These are phyloP conservation scores for Microdochium nivale DNA, from an alignment of 2,329 filamentous ascomycete species.

Conservation along the genomic window DNA sequence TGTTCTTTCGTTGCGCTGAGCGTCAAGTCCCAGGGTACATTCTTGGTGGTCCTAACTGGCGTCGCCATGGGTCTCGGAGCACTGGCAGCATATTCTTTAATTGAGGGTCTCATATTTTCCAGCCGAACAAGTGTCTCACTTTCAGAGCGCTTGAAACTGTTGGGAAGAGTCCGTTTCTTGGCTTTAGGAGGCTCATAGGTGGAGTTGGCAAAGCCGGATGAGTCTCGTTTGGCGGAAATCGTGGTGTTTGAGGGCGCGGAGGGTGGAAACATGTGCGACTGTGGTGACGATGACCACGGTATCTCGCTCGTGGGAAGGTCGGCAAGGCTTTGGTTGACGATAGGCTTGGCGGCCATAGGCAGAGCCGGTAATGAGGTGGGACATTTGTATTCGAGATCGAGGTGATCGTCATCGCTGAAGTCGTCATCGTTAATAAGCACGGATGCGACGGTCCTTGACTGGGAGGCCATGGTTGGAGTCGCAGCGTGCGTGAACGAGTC, in stretches of 20 bases:
- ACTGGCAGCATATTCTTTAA: constrained; percentile 21
- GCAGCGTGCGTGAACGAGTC: constrained; percentile 38
- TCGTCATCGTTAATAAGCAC: constrained; percentile 71
- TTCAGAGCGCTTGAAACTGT: constrained; percentile 10
- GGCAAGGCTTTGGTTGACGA: constrained; percentile 12
- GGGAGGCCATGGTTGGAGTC: constrained; percentile 23
- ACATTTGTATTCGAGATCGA: constrained; percentile 61
- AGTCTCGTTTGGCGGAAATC: not conserved
- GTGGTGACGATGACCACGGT: constrained; percentile 66
- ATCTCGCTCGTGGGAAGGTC: constrained; percentile 27
- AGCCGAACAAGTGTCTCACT: not conserved
- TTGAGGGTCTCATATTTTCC: constrained; percentile 21
- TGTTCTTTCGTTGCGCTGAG: constrained; percentile 69
- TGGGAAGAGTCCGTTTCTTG: constrained; percentile 63
- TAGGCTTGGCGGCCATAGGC: constrained; percentile 9
- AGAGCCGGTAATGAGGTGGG: constrained; percentile 39
- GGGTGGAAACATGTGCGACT: constrained; percentile 35
- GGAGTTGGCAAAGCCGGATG: constrained; percentile 17
- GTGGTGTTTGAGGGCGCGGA: constrained; percentile 3
- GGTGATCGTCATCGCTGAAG: constrained; percentile 74
- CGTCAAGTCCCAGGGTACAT: constrained; percentile 60
- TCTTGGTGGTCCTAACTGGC: constrained; percentile 22
- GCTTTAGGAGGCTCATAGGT: constrained; percentile 22
- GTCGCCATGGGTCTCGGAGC: constrained; percentile 22
- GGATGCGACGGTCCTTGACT: constrained; percentile 14